These are phyloP conservation scores for Trichosporon sp. DNA, from an alignment of 1,284 basidiomycete genomes.

Conservation along the genomic window DNA sequence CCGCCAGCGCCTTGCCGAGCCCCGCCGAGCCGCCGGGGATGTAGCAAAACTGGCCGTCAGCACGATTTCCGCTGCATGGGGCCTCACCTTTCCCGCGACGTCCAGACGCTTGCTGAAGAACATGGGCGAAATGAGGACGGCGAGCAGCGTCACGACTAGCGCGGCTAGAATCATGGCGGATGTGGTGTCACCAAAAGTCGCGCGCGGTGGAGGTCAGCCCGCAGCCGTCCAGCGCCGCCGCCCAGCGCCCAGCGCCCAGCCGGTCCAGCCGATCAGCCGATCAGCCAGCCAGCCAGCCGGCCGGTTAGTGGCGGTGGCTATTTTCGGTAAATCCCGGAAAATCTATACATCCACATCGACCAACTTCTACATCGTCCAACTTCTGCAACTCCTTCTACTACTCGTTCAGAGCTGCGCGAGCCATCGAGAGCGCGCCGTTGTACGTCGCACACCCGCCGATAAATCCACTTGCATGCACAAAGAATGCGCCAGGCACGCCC, in stretches of 20 bases:
- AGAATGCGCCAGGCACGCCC: constrained; percentile 78
- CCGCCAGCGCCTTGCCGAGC: constrained; percentile 67
- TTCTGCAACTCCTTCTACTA: not conserved
- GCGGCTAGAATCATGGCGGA: not conserved
- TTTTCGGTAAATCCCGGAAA: not conserved
- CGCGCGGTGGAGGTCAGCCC: not conserved
- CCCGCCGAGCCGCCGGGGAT: constrained; percentile 77
- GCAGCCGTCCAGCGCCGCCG: too few species aligned
- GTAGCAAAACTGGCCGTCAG: constrained; percentile 58
- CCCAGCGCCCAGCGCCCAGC: too few species aligned
- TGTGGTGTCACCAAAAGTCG: not conserved
- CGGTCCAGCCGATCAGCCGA: too few species aligned
- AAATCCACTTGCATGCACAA: constrained; percentile 92
- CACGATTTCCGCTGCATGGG: not conserved
- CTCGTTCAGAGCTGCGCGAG: constrained; percentile 46
- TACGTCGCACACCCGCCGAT: constrained; percentile 93
- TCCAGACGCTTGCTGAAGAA: constrained; percentile 16
- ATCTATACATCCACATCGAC: not conserved
- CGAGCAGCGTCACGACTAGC: constrained; percentile 5
- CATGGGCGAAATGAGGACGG: constrained; percentile 9
- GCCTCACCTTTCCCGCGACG: constrained; percentile 42
- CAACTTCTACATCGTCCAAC: not conserved
- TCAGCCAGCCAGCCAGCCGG: too few species aligned
- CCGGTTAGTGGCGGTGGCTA: not conserved
- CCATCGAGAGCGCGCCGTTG: constrained; percentile 78